Base-by-base conservation (phyloP, 257 asterid species). In the Petunia axillaris region DNA sequence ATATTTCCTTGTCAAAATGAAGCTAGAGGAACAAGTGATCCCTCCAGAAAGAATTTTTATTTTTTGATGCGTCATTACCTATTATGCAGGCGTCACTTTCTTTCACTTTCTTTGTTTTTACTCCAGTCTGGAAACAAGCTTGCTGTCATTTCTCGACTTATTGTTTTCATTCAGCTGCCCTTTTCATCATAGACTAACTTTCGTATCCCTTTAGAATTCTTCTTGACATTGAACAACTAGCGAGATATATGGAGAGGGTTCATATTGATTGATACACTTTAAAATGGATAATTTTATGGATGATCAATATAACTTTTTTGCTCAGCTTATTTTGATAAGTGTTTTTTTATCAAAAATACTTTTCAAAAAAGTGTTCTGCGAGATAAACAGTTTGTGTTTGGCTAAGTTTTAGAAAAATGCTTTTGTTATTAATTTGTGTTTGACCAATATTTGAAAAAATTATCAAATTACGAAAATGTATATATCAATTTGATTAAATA, bases 141-240 rank as follows among this genome's bases (percentile, higher is more conserved):
- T 35, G 10, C 77, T 71, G 60, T 35, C 77, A 25, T 2, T 71
- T 71, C 25, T 71, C 13, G 43, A 48, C 60, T 36, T 10, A 71
- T 71, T 48, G 13, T 25, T 71, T 48, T 63, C 44, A 37, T 37
- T 70, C 43, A 1, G 53, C 37, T 65, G 54, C 38, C 75, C 54
- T 46, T 71, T 71, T 48, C 60, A 71, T 35, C 25, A 71, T 25
- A 25, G 25, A 25, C 60, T 5, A 5, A 16, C 75, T 71, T 71
- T 71, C 41, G 77, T 71, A 48, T 48, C 43, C 44, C 5, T 25
- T 71, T 71, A 9, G 77, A 71, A 71, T 71, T 71, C 77, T 48
- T 71, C 57, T 44, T 55, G 40, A 57, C 35, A 8, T 15, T 57
- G 63, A 15, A 57, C 63, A 5, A 68, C 55, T 44, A 68, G 40